Conservation (phyloP, 495 filamentous ascomycete genomes). For the Usnea hakonensis region DNA sequence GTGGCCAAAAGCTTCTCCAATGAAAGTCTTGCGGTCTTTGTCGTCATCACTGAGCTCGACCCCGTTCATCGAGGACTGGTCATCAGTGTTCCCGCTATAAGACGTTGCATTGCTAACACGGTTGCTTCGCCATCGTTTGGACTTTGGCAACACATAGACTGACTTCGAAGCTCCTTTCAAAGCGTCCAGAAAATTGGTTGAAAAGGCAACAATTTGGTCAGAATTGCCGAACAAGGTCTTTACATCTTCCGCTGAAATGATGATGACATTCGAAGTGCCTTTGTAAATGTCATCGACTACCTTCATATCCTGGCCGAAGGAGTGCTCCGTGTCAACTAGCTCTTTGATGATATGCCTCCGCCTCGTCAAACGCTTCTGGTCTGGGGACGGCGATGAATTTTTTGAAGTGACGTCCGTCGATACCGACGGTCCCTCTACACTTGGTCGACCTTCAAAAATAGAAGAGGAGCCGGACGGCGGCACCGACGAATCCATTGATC, state of each 20-base stretch:
- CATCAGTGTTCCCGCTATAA: slow-evolving; percentile 34
- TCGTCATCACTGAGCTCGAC: slow-evolving; percentile 47
- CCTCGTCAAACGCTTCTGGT: slow-evolving; percentile 52
- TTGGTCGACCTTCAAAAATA: slow-evolving; percentile 31
- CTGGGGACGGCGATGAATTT: slow-evolving; percentile 41
- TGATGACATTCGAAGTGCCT: slow-evolving; percentile 76
- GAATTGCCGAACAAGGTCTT: slow-evolving; percentile 86
- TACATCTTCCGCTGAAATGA: slow-evolving; percentile 74
- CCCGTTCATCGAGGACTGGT: slow-evolving; percentile 33
- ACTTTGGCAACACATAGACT: slow-evolving; percentile 60
- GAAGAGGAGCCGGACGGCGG: slow-evolving; percentile 33
- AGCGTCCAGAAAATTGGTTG: slow-evolving; percentile 64
- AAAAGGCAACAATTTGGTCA: slow-evolving; percentile 76
- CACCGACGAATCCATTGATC: slow-evolving; percentile 28
- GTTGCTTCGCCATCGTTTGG: slow-evolving; percentile 49
- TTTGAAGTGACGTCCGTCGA: slow-evolving; percentile 28
- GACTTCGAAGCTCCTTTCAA: slow-evolving; percentile 68
- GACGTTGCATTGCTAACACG: slow-evolving; percentile 43
- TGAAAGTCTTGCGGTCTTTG: slow-evolving; percentile 64
- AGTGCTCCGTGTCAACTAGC: slow-evolving; percentile 81
- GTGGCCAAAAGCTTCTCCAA: slow-evolving; percentile 70
- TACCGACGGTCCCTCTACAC: slow-evolving; percentile 33
- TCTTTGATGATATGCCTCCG: slow-evolving; percentile 79
- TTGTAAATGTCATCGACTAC: slow-evolving; percentile 96
- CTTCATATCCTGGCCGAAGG: slow-evolving; percentile 86